These are phyloP conservation scores for Aspergillus novofumigatus DNA, from an alignment of 2,329 filamentous ascomycete genomes.

Conservation along the genomic window DNA sequence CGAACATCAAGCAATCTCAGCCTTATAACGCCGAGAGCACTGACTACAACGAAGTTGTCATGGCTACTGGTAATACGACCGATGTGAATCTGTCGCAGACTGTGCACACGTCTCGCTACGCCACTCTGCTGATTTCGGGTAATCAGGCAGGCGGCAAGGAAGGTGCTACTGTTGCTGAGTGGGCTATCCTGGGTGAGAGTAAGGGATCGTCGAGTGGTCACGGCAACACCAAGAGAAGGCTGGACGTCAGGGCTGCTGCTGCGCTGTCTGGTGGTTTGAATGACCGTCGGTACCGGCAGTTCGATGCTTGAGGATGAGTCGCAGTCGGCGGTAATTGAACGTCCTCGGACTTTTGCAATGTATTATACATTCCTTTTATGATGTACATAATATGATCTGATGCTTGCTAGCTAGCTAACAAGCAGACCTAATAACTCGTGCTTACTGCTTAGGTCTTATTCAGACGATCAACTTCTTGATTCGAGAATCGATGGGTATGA, in stretches of 20 bases:
- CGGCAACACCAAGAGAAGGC: slow-evolving; percentile 6
- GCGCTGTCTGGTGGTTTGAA: neutral
- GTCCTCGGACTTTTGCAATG: neutral
- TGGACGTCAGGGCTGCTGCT: slow-evolving; percentile 12
- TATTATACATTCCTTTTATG: neutral
- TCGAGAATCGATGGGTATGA: neutral
- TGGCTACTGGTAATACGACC: slow-evolving; percentile 41
- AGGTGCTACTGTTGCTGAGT: slow-evolving; percentile 47
- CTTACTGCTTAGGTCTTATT: neutral
- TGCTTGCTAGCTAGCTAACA: neutral
- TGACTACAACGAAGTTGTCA: slow-evolving; percentile 30
- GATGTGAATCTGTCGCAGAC: slow-evolving; percentile 31
- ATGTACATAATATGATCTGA: neutral
- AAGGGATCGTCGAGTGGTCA: neutral
- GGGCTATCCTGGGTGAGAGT: slow-evolving; percentile 37
- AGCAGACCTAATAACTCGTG: neutral
- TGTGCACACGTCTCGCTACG: slow-evolving; percentile 36
- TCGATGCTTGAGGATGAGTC: neutral
- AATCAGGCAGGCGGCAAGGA: slow-evolving; percentile 41
- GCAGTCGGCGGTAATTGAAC: neutral
- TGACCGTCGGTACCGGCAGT: neutral
- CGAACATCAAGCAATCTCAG: slow-evolving; percentile 32
- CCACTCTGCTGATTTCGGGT: slow-evolving; percentile 42
- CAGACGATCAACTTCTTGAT: neutral
- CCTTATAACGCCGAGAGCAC: slow-evolving; percentile 34